Evolutionary conservation across 441 rosid species (phyloP), one percentile per base, ranked within the genome.

Genomic region (Corymbia calophylla): DNA sequence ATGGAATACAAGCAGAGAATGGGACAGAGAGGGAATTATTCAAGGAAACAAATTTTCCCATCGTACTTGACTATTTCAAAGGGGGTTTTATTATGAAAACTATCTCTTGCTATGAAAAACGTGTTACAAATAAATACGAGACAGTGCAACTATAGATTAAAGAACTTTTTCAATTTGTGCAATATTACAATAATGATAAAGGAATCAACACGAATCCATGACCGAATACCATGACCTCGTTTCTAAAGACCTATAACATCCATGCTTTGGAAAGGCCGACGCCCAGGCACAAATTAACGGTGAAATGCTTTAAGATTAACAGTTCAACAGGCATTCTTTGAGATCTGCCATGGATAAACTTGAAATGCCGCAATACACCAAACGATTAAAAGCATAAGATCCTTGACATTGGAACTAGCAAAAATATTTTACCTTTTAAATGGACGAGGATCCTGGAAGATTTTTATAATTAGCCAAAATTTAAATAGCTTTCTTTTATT

Each of bases 131-230:
- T 35, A 15, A 70, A 70, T 19, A 70, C 25, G 7, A 10, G 7
- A 70, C 19, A 10, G 15, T 19, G 48, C 48, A 48, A 19, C 11
- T 23, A 1, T 27, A 70, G 81, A 70, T 39, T 14, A 35, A 25
- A 9, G 11, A 8, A 66, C 9, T 31, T 31, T 31, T 66, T n/a
- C 17, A 39, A n/a, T 66, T 66, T 31, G 44, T 66, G 77, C 77
- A 16, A 56, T 23, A 56, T 56, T 13, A 29, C 62, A 56, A 56
- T 56, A 10, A 56, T 23, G 62, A 56, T 99, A 70, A 90, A 93
- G 19, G 95, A 91, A 90, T 98, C 99, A 89, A 96, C 99, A 86
- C 98, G 97, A 87, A 97, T 98, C 99, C 99, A 98, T 82, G 99
- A 95, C 13, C 97, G 93, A 47, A 95, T 39, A 90, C 99, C 99